Base-by-base conservation (phyloP, 345 rosid species). In the Eucalyptus guilfoylei region DNA sequence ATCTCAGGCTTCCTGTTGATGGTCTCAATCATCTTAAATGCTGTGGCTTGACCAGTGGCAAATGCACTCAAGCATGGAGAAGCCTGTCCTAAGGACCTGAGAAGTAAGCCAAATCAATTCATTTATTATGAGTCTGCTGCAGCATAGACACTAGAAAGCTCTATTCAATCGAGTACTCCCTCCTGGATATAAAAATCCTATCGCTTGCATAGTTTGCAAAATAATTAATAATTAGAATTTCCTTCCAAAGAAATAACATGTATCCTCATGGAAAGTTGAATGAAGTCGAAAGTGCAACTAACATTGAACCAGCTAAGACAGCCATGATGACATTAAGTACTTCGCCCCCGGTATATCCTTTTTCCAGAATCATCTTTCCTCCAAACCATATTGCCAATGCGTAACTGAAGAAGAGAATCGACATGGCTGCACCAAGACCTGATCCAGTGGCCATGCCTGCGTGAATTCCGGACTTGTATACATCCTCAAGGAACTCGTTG, bases 51-150 rank as follows among this genome's bases (percentile, higher is more conserved):
- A 48, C 93, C 94, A 6, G 92, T 89, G 8, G 93, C 94, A 67
- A 93, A 93, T 26, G 94, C 91, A 34, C 62, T 88, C 64, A 93
- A 49, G 91, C 91, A 92, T 13, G 93, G 91, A 47, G 93, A 89
- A 86, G 94, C 90, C 87, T 91, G 93, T 13, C 94, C 95, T 11
- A 93, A 48, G 7, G 95, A 92, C 93, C 95, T 93, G 88, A 67
- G 55, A 64, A 50, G 87, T 9, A 54, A 72, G 26, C 81, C 81
- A 37, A 72, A 72, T 21, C 44, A 72, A 72, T 72, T 72, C 26
- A 72, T 37, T 72, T 72, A 37, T 72, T 17, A 37, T 19, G 45
- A 37, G 81, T 72, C 81, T 72, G 45, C 81, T 72, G 45, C 13
- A 72, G 81, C 44, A 72, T 34, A 19, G 37, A 72, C 81, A 72